Conservation (phyloP, 164 flowering plant genomes). For the Magnolia sinica region DNA sequence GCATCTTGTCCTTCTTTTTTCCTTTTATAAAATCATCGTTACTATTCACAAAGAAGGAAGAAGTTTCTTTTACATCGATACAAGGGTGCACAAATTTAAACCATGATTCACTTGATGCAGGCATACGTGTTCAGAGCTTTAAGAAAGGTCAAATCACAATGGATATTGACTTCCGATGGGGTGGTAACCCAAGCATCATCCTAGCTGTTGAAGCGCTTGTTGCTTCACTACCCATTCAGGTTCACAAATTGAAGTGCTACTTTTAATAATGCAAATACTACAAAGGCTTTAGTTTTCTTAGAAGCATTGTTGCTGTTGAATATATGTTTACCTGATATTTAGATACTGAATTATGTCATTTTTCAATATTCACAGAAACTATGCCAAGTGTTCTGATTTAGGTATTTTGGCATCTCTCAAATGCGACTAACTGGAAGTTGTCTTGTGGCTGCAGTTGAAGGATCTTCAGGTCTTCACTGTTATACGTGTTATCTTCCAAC, state of each 20-base stretch:
- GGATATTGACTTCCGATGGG: conserved; percentile 98
- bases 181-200: conserved; percentile 96
- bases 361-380: background rate
- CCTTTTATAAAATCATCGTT: background rate
- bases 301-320: background rate
- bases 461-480: conserved; percentile 95
- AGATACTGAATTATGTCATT: background rate
- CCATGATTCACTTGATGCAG: conserved; percentile 30
- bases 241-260: conserved; percentile 10
- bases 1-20: background rate
- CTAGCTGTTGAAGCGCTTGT: conserved; percentile 90
- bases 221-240: conserved; percentile 98
- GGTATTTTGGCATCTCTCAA: background rate
- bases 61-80: background rate
- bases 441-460: conserved; percentile 63
- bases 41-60: background rate
- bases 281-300: background rate
- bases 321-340: background rate
- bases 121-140: conserved; percentile 92
- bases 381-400: background rate
- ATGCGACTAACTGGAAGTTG: background rate
- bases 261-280: background rate
- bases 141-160: conserved; percentile 95
- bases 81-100: background rate
- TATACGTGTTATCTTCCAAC: conserved; percentile 93